Evolutionary conservation across 1,139 yeast species (phyloP).

Genomic region (Nematodospora anomalae): DNA sequence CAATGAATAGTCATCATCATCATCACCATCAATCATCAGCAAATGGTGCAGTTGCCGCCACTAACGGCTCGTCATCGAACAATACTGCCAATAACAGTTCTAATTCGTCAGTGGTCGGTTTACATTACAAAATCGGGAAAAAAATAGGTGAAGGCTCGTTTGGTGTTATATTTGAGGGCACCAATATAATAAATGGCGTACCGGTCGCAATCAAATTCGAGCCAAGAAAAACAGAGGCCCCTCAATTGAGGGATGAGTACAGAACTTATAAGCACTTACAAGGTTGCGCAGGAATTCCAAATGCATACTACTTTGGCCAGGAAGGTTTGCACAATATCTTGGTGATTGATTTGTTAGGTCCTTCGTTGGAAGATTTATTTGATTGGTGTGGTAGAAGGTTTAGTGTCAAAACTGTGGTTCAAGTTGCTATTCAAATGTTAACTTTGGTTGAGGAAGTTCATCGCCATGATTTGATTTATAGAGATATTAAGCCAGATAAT

Average conservation of each 20-base stretch:
- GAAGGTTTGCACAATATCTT: constrained; percentile 94
- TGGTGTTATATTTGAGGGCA: constrained; percentile 81
- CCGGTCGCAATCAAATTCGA: constrained; percentile 80
- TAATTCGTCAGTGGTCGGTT: constrained; percentile 58
- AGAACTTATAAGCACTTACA: constrained; percentile 86
- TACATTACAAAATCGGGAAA: constrained; percentile 78
- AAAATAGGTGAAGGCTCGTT: constrained; percentile 86
- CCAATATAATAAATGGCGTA: constrained; percentile 69
- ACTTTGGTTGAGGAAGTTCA: constrained; percentile 83
- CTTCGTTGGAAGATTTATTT: constrained; percentile 91
- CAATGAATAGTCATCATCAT: constrained; percentile 2
- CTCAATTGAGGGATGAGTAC: constrained; percentile 93
- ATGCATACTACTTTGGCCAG: constrained; percentile 95
- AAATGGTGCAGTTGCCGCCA: constrained; percentile 18
- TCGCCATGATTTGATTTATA: constrained; percentile 83
- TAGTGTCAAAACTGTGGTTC: constrained; percentile 82
- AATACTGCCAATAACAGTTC: constrained; percentile 15
- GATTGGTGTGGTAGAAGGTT: constrained; percentile 98
- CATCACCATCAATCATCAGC: constrained; percentile 10
- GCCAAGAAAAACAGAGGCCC: constrained; percentile 95
- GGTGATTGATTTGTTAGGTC: constrained; percentile 92
- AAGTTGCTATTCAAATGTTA: constrained; percentile 91
- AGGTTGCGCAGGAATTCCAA: constrained; percentile 83
- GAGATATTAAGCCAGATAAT: constrained; percentile 96
- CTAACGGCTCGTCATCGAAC: constrained; percentile 16